Conservation (phyloP, 139 green algal species). For the Desmodesmus armatus region DNA sequence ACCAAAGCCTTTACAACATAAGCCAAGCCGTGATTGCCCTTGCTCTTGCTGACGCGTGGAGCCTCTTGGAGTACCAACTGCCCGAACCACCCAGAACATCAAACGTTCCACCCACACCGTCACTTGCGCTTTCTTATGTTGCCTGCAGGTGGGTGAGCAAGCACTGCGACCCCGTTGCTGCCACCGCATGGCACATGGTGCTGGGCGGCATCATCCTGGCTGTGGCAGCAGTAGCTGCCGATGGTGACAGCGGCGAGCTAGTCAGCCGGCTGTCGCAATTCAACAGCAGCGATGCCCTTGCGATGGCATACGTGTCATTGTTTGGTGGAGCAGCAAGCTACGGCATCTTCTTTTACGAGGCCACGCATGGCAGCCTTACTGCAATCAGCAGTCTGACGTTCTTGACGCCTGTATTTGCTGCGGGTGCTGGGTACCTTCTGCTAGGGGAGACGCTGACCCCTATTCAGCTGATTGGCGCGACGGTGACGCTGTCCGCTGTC, state of each 20-base stretch:
- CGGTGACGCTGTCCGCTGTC: slow-evolving; percentile 89
- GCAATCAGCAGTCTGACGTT: slow-evolving; percentile 95
- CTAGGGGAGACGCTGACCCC: slow-evolving; percentile 89
- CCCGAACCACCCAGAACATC: too few species aligned
- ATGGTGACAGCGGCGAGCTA: slow-evolving; percentile 48
- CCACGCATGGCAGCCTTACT: slow-evolving; percentile 85
- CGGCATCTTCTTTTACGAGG: slow-evolving; percentile 81
- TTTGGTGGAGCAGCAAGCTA: slow-evolving; percentile 95
- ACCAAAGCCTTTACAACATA: too few species aligned
- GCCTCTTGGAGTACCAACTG: too few species aligned
- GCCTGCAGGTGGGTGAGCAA: slow-evolving; percentile 72
- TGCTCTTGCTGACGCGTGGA: not conserved
- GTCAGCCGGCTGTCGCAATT: slow-evolving; percentile 49
- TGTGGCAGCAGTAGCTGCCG: slow-evolving; percentile 42
- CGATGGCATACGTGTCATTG: slow-evolving; percentile 86
- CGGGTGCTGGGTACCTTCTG: slow-evolving; percentile 76
- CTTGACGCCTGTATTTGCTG: slow-evolving; percentile 86
- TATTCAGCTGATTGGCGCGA: slow-evolving; percentile 87
- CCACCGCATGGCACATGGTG: slow-evolving; percentile 99
- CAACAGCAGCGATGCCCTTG: slow-evolving; percentile 42
- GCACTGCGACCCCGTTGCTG: slow-evolving; percentile 92
- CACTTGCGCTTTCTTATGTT: too few species aligned
- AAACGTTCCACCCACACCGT: too few species aligned
- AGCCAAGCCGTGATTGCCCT: not conserved
- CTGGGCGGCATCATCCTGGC: slow-evolving; percentile 87